Evolutionary conservation across 176 grass and related monocot species (phyloP).

Genomic region (Saccharum spontaneum): DNA sequence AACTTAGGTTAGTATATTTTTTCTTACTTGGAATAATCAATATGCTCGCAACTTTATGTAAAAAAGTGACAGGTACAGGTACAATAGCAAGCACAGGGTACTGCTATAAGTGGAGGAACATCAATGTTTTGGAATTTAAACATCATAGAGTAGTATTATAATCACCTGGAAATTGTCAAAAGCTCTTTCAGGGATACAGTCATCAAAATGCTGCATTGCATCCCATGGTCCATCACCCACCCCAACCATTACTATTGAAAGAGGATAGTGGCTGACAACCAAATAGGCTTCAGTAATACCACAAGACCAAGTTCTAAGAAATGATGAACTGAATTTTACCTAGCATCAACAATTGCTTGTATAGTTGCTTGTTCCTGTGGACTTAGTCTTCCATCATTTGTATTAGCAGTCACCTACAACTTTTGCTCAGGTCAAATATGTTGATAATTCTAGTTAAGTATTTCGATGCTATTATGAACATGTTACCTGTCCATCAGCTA

Average conservation of each 20-base stretch:
- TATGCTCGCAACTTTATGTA: background rate
- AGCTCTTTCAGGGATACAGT: slow-evolving; percentile 81
- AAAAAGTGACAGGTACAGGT: slow-evolving; percentile 5
- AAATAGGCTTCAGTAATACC: slow-evolving; percentile 39
- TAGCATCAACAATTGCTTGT: slow-evolving; percentile 86
- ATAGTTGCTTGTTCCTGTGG: slow-evolving; percentile 83
- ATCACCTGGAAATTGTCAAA: slow-evolving; percentile 99
- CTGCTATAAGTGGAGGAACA: background rate
- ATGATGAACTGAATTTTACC: slow-evolving; percentile 52
- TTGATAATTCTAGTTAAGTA: slow-evolving; percentile 16
- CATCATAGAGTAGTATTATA: slow-evolving; percentile 7
- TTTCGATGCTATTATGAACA: slow-evolving; percentile 27
- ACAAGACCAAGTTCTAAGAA: slow-evolving; percentile 8
- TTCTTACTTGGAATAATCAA: background rate
- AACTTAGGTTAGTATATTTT: background rate
- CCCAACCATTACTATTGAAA: slow-evolving; percentile 98
- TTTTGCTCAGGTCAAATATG: slow-evolving; percentile 39
- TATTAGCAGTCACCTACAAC: slow-evolving; percentile 58
- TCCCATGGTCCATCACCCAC: slow-evolving; percentile 98
- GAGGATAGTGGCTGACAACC: slow-evolving; percentile 78
- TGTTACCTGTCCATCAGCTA: slow-evolving; percentile 91
- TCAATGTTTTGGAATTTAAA: background rate
- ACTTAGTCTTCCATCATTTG: slow-evolving; percentile 63
- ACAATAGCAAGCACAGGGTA: background rate
- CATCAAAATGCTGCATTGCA: slow-evolving; percentile 90